Evolutionary conservation across 2,329 filamentous ascomycete genomes (phyloP), one percentile per base, ranked within the genome.

Genomic region (Didymella pinodella): DNA sequence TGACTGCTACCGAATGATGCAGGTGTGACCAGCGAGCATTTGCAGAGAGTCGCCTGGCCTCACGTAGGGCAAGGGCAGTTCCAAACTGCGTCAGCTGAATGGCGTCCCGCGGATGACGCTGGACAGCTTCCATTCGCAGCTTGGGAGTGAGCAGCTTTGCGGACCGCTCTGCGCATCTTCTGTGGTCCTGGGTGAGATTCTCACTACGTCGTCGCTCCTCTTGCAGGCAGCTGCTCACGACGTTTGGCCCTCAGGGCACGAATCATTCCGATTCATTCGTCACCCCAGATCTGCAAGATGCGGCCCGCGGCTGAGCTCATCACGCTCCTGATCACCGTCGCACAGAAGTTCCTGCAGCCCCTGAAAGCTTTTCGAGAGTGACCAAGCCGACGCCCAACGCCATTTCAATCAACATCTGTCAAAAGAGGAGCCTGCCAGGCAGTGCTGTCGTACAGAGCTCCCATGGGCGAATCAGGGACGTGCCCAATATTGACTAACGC

Each of bases 391-490:
- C 54, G 43, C 54, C 26, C 25, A 32, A 48, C 48, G 48, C 54
- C 54, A 51, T 47, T 31, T 43, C 43, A 48, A 29, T 20, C 52
- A 43, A 28, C 20, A 36, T 28, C 43, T 48, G 52, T 54, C 44
- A 32, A 48, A 54, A 54, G 14, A 54, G 45, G 52, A 48, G 43
- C 41, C 32, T 22, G 10, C 18, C 16, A 52, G 51, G 50, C 52
- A 32, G 45, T 48, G 48, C 47, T 25, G 59, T 55, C 45, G 46
- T 25, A 59, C 56, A 59, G 46, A n/a, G 28, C 46, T 50, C 53
- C 50, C 10, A 22, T 32, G 14, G 52, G 41, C 67, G 32, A 67
- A 66, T 69, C 49, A 70, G 55, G 61, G 40, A 47, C 25, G 44
- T 26, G 50, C 52, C 52, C 54, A 34, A 49, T 57, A 50, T 60